These are phyloP conservation scores for Gautieria morchelliformis DNA, from an alignment of 768 basidiomycete species.

Conservation along the genomic window DNA sequence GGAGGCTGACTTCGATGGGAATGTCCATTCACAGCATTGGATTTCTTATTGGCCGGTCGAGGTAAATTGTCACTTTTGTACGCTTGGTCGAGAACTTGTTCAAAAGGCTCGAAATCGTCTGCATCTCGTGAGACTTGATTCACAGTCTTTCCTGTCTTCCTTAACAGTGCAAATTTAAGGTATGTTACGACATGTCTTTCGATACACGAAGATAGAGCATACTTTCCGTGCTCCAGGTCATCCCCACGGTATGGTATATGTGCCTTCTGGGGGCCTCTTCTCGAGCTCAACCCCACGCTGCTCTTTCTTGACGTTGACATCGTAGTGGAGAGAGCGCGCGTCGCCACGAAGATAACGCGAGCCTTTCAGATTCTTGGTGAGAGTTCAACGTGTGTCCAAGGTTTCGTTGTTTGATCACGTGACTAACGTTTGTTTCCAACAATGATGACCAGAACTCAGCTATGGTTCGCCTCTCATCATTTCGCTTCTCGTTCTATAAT, in stretches of 20 bases:
- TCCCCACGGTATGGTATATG: conserved; percentile 75
- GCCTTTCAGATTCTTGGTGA: not conserved
- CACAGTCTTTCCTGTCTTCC: conserved; percentile 65
- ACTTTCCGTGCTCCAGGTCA: conserved; percentile 63
- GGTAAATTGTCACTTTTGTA: conserved; percentile 46
- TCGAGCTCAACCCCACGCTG: conserved; percentile 26
- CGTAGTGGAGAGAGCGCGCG: not conserved
- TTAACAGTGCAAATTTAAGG: not conserved
- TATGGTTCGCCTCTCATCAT: not conserved
- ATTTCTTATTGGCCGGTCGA: conserved; percentile 13
- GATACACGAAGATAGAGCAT: not conserved
- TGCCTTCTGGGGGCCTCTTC: conserved; percentile 51
- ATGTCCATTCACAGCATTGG: not conserved
- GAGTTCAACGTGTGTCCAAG: not conserved
- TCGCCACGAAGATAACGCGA: not conserved
- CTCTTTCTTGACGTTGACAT: conserved; percentile 20
- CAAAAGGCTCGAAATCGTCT: conserved; percentile 79
- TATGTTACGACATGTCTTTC: not conserved
- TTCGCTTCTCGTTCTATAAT: not conserved
- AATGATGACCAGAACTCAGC: not conserved
- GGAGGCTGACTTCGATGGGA: not conserved
- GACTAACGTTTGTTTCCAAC: not conserved
- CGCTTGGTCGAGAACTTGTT: conserved; percentile 59
- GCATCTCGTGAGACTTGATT: conserved; percentile 60
- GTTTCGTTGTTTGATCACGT: not conserved